A percentile compares a stretch with the other conserved stretches of the same genome.
Evolutionary conservation across 352 stramenopile genomes (phyloP).

Genomic region (Phytopythium delawarense): DNA sequence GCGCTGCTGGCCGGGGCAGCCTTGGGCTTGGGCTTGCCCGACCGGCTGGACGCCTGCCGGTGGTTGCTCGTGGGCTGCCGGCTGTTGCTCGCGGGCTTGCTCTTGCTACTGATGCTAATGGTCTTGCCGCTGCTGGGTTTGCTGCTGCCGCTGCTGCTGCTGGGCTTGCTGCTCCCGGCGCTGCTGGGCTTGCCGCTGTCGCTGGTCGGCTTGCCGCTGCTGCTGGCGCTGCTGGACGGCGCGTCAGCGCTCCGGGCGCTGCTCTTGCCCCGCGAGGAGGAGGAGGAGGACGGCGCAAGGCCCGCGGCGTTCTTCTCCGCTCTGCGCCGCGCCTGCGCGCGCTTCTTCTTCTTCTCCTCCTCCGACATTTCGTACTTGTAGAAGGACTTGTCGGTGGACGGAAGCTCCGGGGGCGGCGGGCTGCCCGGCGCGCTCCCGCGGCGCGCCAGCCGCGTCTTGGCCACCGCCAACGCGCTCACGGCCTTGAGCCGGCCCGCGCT

Average conservation of each 20-base stretch:
- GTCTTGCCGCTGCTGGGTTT: conserved; percentile 8
- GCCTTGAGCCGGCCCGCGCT: conserved; percentile 51
- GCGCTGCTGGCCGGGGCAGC: conserved; percentile 7
- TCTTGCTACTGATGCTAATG: conserved; percentile 15
- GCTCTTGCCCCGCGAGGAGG: conserved; percentile 6
- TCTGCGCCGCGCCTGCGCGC: conserved; percentile 54
- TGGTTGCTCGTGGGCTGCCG: conserved; percentile 11
- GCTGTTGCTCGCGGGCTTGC: conserved; percentile 19
- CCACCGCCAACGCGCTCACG: conserved; percentile 41
- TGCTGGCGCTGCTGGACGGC: conserved; percentile 12
- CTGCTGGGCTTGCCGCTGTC: background rate
- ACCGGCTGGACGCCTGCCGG: conserved; percentile 20
- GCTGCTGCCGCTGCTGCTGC: conserved; percentile 4
- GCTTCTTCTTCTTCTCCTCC: conserved; percentile 70
- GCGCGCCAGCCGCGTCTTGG: conserved; percentile 51
- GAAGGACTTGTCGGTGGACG: conserved; percentile 59
- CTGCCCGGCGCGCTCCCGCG: conserved; percentile 18
- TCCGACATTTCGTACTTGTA: conserved; percentile 84
- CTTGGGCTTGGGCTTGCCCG: conserved; percentile 14
- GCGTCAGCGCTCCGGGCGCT: conserved; percentile 11
- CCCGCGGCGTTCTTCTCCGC: conserved; percentile 55
- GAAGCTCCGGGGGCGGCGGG: conserved; percentile 20
- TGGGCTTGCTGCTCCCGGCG: conserved; percentile 1
- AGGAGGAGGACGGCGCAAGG: conserved; percentile 6
- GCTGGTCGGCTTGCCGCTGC: conserved; percentile 1